phyloP scores from a whole-genome alignment of 2,329 filamentous ascomycete genomes.

The Grosmannia clavigera region DNA sequence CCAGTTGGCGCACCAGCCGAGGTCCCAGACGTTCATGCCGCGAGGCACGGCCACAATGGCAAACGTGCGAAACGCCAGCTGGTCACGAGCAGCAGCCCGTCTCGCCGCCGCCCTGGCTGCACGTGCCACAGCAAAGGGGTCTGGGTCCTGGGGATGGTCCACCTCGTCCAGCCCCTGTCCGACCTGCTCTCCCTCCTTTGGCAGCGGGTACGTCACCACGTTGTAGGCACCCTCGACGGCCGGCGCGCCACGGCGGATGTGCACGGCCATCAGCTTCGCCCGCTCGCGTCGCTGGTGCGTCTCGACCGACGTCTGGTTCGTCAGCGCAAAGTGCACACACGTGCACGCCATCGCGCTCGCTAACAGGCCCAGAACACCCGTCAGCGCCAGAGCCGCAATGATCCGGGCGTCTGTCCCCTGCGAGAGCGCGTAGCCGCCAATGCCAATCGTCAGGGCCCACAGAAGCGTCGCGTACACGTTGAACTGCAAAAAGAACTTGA shows the following conservation, averaged over 20 bases:
- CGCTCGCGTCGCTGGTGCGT: conserved; percentile 48
- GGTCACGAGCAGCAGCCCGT: conserved; percentile 22
- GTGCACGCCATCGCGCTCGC: conserved; percentile 63
- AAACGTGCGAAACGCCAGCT: conserved; percentile 52
- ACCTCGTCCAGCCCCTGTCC: not conserved
- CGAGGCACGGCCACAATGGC: conserved; percentile 62
- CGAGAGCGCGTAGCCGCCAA: conserved; percentile 37
- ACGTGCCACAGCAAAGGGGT: not conserved
- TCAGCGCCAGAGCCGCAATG: conserved; percentile 53
- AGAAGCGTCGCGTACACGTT: conserved; percentile 59
- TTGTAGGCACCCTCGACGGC: conserved; percentile 38
- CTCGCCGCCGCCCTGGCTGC: conserved; percentile 3
- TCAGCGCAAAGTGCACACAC: conserved; percentile 54
- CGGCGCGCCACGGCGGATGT: conserved; percentile 42
- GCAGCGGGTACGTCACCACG: conserved; percentile 13
- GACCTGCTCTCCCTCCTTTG: not conserved
- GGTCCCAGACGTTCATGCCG: conserved; percentile 77
- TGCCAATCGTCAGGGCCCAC: conserved; percentile 50
- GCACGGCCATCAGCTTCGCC: conserved; percentile 62
- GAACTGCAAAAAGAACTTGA: conserved; percentile 92
- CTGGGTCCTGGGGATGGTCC: not conserved
- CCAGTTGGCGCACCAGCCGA: conserved; percentile 60
- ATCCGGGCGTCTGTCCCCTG: conserved; percentile 23
- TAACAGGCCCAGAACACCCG: conserved; percentile 70
- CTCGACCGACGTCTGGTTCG: conserved; percentile 80